phyloP scores from a whole-genome alignment of 2,329 filamentous ascomycete genomes.

The Diaporthe citri region DNA sequence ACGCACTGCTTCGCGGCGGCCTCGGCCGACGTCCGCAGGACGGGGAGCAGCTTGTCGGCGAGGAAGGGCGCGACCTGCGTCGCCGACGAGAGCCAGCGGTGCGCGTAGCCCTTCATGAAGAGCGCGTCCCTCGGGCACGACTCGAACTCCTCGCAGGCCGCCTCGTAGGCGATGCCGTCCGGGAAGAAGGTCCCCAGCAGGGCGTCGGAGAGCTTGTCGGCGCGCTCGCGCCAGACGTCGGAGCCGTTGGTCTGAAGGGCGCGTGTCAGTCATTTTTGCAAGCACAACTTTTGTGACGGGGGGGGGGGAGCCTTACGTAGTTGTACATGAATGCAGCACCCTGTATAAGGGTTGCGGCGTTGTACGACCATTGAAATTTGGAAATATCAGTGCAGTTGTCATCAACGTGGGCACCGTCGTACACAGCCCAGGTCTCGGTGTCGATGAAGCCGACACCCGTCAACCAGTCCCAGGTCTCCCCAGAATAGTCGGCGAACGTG shows the following conservation, averaged over 20 bases:
- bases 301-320: conserved; percentile 49
- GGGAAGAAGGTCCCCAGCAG: conserved; percentile 62
- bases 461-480: conserved; percentile 70
- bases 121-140: conserved; percentile 71
- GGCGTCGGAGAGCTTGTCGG: conserved; percentile 59
- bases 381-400: conserved; percentile 66
- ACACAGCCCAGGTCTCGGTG: conserved; percentile 66
- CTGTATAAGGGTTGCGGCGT: conserved; percentile 63
- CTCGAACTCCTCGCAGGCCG: conserved; percentile 64
- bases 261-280: conserved; percentile 8
- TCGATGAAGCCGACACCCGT: conserved; percentile 64
- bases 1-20: conserved; percentile 64
- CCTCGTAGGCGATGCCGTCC: conserved; percentile 62
- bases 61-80: conserved; percentile 64
- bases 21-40: conserved; percentile 60
- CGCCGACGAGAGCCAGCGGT: conserved; percentile 64
- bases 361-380: conserved; percentile 67
- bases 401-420: conserved; percentile 66
- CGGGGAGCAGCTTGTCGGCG: conserved; percentile 56
- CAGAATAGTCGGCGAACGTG: conserved; percentile 63
- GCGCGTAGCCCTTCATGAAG: conserved; percentile 69
- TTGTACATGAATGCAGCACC: conserved; percentile 73
- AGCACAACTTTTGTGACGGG: background rate
- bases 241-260: conserved; percentile 25
- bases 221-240: conserved; percentile 58